phyloP scores from a whole-genome alignment of 2,329 filamentous ascomycete genomes.

The Onygena corvina region DNA sequence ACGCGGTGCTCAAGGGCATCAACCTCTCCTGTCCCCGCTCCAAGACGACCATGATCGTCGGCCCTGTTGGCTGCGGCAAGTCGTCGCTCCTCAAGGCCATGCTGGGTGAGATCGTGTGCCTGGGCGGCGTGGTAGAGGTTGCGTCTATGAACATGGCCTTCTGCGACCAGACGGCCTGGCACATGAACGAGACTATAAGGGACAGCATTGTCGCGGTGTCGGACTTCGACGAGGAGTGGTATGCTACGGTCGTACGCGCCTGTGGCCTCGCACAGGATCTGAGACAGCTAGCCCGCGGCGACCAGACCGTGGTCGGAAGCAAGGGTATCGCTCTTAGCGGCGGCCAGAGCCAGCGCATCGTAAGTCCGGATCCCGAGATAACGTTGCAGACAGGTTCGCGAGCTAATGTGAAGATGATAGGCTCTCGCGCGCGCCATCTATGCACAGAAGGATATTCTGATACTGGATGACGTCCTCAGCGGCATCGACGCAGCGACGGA shows the following conservation, averaged over 20 bases:
- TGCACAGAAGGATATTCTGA: constrained; percentile 36
- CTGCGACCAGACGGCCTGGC: constrained; percentile 33
- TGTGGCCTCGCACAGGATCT: constrained; percentile 33
- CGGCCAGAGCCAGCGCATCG: constrained; percentile 42
- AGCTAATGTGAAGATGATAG: constrained; percentile 12
- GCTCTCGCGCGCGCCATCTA: constrained; percentile 45
- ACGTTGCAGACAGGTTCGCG: not conserved
- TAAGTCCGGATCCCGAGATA: constrained; percentile 15
- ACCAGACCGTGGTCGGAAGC: constrained; percentile 40
- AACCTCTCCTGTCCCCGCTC: constrained; percentile 31
- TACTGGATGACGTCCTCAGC: constrained; percentile 43
- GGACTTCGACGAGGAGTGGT: constrained; percentile 28
- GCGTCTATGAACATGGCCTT: constrained; percentile 27
- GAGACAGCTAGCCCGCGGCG: constrained; percentile 29
- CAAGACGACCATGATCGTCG: constrained; percentile 39
- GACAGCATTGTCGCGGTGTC: constrained; percentile 32
- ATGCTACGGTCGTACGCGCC: constrained; percentile 26
- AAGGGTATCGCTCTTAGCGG: constrained; percentile 42
- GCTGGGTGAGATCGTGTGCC: constrained; percentile 33
- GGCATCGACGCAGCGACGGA: constrained; percentile 41
- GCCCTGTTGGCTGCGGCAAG: constrained; percentile 43
- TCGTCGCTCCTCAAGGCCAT: constrained; percentile 39
- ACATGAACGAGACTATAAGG: constrained; percentile 32
- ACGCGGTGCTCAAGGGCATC: constrained; percentile 32
- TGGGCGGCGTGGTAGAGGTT: constrained; percentile 26